Evolutionary conservation across 2,329 filamentous ascomycete genomes (phyloP).

Genomic region (Beauveria asiatica): DNA sequence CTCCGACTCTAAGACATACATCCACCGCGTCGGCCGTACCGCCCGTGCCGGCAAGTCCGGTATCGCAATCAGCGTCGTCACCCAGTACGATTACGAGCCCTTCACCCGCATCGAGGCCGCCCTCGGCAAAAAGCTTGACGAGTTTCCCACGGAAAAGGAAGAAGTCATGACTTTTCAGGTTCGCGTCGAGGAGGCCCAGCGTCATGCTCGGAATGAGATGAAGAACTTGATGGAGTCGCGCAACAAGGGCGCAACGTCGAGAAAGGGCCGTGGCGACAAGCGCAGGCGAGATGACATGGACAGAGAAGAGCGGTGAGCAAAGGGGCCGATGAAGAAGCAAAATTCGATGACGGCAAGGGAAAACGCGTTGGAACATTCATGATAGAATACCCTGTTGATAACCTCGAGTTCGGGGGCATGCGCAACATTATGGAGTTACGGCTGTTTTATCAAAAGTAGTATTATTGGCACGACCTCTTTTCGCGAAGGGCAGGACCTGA

Average conservation of each 20-base stretch:
- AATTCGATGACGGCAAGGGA: neutral
- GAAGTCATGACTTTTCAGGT: constrained; percentile 76
- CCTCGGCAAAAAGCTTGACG: constrained; percentile 65
- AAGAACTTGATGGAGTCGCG: constrained; percentile 63
- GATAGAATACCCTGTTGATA: neutral
- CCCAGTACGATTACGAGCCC: constrained; percentile 79
- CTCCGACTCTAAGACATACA: constrained; percentile 79
- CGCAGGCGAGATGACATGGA: constrained; percentile 58
- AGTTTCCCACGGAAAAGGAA: constrained; percentile 65
- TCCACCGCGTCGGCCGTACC: constrained; percentile 82
- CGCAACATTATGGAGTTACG: neutral
- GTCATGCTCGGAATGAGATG: constrained; percentile 71
- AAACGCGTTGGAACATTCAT: neutral
- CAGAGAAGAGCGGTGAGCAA: constrained; percentile 55
- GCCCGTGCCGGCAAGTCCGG: constrained; percentile 81
- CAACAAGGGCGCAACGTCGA: constrained; percentile 30
- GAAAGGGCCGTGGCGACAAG: constrained; percentile 33
- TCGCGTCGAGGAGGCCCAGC: constrained; percentile 75
- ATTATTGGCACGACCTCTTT: neutral
- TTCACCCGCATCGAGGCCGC: constrained; percentile 76
- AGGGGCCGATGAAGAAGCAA: neutral
- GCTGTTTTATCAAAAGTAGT: neutral
- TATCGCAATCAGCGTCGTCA: constrained; percentile 71
- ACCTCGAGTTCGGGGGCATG: neutral
- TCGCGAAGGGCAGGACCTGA: no score